phyloP scores from a whole-genome alignment of 2,329 filamentous ascomycete genomes.

The Penicillium palitans region DNA sequence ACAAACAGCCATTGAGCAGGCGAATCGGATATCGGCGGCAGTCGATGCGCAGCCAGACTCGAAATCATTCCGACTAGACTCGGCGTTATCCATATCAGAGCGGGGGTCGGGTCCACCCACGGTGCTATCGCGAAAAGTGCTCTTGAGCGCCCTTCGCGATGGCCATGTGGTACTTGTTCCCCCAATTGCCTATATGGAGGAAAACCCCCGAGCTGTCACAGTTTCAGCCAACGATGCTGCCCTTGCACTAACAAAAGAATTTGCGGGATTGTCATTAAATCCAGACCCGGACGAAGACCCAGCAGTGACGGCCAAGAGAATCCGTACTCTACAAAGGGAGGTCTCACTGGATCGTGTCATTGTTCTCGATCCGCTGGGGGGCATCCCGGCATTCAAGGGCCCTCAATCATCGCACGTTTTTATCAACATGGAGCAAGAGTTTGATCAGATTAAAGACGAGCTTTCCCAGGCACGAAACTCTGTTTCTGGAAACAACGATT shows the following conservation, averaged over 20 bases:
- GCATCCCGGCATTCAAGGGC: conserved; percentile 68
- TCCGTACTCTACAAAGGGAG: conserved; percentile 49
- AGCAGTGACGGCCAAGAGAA: conserved; percentile 39
- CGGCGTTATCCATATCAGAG: conserved; percentile 48
- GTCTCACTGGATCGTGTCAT: conserved; percentile 81
- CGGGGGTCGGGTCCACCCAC: conserved; percentile 36
- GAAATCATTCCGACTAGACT: conserved; percentile 68
- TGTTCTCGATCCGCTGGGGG: conserved; percentile 81
- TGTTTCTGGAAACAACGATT: conserved; percentile 12
- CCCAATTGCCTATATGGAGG: conserved; percentile 60
- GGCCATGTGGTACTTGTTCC: conserved; percentile 72
- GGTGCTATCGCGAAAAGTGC: conserved; percentile 49
- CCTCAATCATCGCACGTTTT: conserved; percentile 72
- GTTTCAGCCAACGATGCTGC: conserved; percentile 65
- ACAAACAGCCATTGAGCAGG: conserved; percentile 60
- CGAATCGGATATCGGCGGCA: conserved; percentile 70
- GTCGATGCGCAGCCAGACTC: conserved; percentile 69
- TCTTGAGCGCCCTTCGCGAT: conserved; percentile 66
- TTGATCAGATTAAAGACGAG: conserved; percentile 64
- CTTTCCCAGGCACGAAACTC: conserved; percentile 46
- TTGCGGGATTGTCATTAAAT: conserved; percentile 64
- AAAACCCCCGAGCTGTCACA: conserved; percentile 50
- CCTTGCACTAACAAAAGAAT: conserved; percentile 72
- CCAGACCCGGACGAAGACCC: conserved; percentile 48
- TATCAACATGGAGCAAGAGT: conserved; percentile 92